Base-by-base conservation (phyloP, 2,329 filamentous ascomycete genomes). In the Hawksworthiomyces lignivorus region DNA sequence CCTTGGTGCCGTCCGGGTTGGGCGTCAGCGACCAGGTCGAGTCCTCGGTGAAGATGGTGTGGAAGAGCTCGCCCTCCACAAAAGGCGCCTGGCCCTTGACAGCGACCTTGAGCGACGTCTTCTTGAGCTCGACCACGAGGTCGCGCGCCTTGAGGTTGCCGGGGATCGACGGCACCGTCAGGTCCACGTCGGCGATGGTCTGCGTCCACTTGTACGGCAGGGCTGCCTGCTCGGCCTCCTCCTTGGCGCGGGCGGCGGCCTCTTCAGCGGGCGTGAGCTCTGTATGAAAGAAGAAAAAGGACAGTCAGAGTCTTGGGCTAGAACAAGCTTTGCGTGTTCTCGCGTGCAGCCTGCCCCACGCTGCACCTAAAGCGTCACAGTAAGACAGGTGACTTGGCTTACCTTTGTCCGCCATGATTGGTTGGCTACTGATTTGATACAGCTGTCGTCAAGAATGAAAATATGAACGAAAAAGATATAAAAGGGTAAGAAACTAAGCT, bases 141-240 rank as follows among this genome's bases (percentile, higher is more conserved):
- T 98, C 92, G 53, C 75, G 77, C 29, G 80, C 87, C 65, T 94
- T 94, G 53, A 90, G 69, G 62, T 89, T 94, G 19, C 75, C 83
- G 0, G 90, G 84, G 1, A 98, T 79, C 21, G 75, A 69, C n/a
- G n/a, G n/a, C 45, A 94, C 74, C 38, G 75, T 82, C 55, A 97
- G 67, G 58, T 95, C 87, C 47, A 96, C 68, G 58, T 97, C 92
- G 53, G 73, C 74, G 60, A 98, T 95, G 19, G 84, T 89, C 68
- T 98, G 92, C 10, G 77, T 84, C 92, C 92, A 98, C 68, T 94
- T 92, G 80, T 98, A 98, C 1, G 92, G 92, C 31, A 98, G 80
- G 19, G 82, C 77, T 31, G 81, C 84, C 70, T 98, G 92, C 68
- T 98, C 92, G 54, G 82, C 84, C 43, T 76, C 72, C 68, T 98